These are phyloP conservation scores for Limnanthes douglasii DNA, from an alignment of 345 rosid genomes.

Conservation along the genomic window DNA sequence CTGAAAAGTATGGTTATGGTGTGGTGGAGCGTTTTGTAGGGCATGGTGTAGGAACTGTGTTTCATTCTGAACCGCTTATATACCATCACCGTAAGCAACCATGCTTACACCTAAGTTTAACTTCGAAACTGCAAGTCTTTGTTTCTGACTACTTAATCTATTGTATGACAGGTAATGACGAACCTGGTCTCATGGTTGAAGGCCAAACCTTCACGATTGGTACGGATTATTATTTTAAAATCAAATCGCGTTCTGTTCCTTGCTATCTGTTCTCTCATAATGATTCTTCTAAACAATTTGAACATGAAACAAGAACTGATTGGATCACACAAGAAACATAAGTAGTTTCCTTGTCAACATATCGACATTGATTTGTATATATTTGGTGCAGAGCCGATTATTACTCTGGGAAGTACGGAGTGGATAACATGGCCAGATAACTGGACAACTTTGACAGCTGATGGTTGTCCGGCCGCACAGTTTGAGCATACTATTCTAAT, in stretches of 20 bases:
- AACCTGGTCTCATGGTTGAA: conserved; percentile 64
- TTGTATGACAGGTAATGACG: conserved; percentile 45
- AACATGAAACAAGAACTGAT: neutral
- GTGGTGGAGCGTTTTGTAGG: conserved; percentile 96
- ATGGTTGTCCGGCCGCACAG: conserved; percentile 77
- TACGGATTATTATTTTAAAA: too few species aligned
- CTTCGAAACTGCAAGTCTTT: neutral
- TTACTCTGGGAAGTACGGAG: conserved; percentile 56
- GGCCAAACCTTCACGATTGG: conserved; percentile 93
- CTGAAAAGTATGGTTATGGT: conserved; percentile 66
- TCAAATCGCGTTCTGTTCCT: too few species aligned
- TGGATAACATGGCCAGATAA: conserved; percentile 84
- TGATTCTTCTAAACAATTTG: neutral
- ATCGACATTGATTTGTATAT: neutral
- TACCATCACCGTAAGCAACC: conserved; percentile 64
- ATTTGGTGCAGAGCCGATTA: conserved; percentile 59
- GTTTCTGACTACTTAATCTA: conserved; percentile 4
- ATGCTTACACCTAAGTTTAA: neutral
- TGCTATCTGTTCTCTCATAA: neutral
- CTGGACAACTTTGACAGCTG: conserved; percentile 73
- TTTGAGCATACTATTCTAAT: conserved; percentile 82
- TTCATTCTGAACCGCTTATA: conserved; percentile 79
- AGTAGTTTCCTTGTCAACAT: too few species aligned
- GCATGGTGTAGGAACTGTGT: conserved; percentile 76
- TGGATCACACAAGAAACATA: too few species aligned